phyloP scores from a whole-genome alignment of 2,329 filamentous ascomycete genomes.

The Colletotrichum paranaense region DNA sequence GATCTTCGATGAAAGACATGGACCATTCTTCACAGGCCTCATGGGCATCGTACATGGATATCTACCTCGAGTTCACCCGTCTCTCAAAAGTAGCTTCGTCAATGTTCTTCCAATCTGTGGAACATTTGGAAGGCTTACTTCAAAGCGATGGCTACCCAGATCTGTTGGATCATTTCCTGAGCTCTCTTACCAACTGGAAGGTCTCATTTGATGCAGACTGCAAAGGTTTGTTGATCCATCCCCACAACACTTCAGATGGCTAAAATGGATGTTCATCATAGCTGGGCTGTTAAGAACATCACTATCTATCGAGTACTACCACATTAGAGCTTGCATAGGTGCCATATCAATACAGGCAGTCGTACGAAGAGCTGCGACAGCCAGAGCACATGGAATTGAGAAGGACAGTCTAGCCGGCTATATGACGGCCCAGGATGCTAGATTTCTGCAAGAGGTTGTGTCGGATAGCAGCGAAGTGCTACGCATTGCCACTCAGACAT shows the following conservation, averaged over 20 bases:
- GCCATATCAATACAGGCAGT: not conserved
- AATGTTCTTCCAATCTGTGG: not conserved
- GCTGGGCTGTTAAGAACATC: not conserved
- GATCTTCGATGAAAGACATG: not conserved
- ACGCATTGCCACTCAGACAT: constrained; percentile 8
- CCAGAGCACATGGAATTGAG: not conserved
- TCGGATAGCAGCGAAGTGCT: constrained; percentile 37
- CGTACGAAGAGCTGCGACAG: not conserved
- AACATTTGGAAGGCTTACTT: not conserved
- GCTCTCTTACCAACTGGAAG: not conserved
- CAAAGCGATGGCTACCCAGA: not conserved
- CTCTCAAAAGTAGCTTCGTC: not conserved
- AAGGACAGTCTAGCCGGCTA: constrained; percentile 33
- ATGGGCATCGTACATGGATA: not conserved
- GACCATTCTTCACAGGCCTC: not conserved
- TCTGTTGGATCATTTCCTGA: not conserved
- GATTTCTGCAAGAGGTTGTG: constrained; percentile 38
- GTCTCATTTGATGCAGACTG: not conserved
- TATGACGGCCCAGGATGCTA: constrained; percentile 36
- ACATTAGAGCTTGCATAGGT: not conserved
- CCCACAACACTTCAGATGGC: not conserved
- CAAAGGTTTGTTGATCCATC: not conserved
- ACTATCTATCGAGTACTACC: not conserved
- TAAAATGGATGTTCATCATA: not conserved
- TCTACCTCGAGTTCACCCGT: not conserved